Evolutionary conservation across 2,329 filamentous ascomycete species (phyloP).

Genomic region (Ambrosiella beaveri): DNA sequence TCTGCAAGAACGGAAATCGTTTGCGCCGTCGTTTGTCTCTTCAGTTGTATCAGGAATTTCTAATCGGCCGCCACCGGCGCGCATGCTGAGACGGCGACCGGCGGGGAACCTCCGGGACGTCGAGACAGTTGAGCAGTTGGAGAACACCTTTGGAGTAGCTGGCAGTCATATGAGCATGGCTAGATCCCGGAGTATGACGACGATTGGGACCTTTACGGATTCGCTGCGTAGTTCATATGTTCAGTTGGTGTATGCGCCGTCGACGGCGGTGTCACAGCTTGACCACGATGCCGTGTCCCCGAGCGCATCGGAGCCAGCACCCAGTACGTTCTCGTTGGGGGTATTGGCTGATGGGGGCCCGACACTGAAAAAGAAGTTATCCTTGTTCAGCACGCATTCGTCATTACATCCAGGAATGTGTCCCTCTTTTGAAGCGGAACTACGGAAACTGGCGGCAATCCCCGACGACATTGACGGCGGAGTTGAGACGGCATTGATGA

Average conservation of each 20-base stretch:
- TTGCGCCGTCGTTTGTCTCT: constrained; percentile 3
- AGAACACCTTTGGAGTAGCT: constrained; percentile 17
- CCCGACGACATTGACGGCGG: constrained; percentile 75
- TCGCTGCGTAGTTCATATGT: constrained; percentile 39
- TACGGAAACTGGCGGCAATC: constrained; percentile 71
- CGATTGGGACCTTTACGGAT: constrained; percentile 42
- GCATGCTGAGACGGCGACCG: constrained; percentile 52
- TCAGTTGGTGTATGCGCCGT: constrained; percentile 21
- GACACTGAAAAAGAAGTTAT: constrained; percentile 22
- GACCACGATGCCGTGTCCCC: constrained; percentile 26
- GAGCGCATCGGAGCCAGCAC: constrained; percentile 23
- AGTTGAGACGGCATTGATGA: constrained; percentile 79
- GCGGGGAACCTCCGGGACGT: constrained; percentile 59
- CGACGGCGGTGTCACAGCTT: constrained; percentile 15
- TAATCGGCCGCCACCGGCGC: constrained; percentile 32
- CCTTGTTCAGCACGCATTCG: constrained; percentile 43
- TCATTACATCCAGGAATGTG: constrained; percentile 42
- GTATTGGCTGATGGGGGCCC: constrained; percentile 22
- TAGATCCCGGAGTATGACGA: constrained; percentile 33
- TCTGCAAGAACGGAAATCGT: constrained; percentile 30
- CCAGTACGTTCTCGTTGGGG: constrained; percentile 38
- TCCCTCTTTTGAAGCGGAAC: constrained; percentile 74
- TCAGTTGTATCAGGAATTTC: constrained; percentile 14
- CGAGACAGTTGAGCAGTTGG: constrained; percentile 45
- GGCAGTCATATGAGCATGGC: constrained; percentile 13